Conservation (phyloP, 1,139 yeast species). For the Debaryomyces sp. region DNA sequence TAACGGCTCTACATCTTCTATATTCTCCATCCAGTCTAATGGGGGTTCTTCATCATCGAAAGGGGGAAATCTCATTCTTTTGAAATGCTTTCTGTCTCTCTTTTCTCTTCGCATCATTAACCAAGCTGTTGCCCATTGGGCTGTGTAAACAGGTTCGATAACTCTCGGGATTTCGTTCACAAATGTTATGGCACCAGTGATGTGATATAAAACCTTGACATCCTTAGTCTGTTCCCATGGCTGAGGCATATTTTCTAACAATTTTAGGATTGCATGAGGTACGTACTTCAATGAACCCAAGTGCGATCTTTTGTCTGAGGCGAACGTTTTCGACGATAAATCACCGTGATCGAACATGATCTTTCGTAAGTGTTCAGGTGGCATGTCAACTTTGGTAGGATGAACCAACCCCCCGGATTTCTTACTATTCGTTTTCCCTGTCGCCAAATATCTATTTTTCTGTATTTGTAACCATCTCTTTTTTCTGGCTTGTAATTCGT, state of each 20-base stretch:
- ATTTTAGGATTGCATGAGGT: constrained; percentile 92
- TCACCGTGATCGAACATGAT: constrained; percentile 87
- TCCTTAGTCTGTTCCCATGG: constrained; percentile 95
- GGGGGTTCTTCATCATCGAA: constrained; percentile 99
- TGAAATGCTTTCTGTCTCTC: constrained; percentile 85
- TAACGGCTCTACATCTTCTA: constrained; percentile 71
- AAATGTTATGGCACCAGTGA: constrained; percentile 93
- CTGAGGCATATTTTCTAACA: constrained; percentile 95
- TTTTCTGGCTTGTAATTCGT: constrained; percentile 45
- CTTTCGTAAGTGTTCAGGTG: constrained; percentile 90
- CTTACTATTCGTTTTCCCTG: constrained; percentile 21
- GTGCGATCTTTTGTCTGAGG: constrained; percentile 87
- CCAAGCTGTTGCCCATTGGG: constrained; percentile 98
- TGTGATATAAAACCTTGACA: constrained; percentile 86
- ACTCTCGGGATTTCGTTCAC: constrained; percentile 92
- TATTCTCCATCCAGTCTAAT: constrained; percentile 75
- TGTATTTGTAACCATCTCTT: constrained; percentile 69
- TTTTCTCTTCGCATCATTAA: constrained; percentile 91
- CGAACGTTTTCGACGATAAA: constrained; percentile 74
- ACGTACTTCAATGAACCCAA: constrained; percentile 89
- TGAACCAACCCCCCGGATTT: constrained; percentile 46
- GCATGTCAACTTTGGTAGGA: constrained; percentile 79
- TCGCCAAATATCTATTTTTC: constrained; percentile 48
- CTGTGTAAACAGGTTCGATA: constrained; percentile 85
- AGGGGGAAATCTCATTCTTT: constrained; percentile 91